Percentiles rank a stretch among this genome's conserved stretches.
Conservation (phyloP, 352 stramenopile genomes). For the Globisporangium viniferum region DNA sequence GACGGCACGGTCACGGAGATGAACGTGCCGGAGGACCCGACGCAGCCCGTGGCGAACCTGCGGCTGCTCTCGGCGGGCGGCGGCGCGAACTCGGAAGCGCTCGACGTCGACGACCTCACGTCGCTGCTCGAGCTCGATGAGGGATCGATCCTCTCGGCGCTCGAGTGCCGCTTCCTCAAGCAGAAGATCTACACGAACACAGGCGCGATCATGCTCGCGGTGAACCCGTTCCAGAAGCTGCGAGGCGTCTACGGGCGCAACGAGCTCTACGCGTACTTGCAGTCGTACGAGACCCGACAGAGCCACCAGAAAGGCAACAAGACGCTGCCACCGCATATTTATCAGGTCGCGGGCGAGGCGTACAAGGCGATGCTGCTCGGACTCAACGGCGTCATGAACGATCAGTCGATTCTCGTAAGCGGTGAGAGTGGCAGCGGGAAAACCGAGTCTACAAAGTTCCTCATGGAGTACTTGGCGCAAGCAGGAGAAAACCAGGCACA, state of each 20-base stretch:
- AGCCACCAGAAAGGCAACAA: slow-evolving; percentile 26
- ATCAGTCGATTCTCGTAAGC: slow-evolving; percentile 85
- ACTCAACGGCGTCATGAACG: slow-evolving; percentile 49
- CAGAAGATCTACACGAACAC: slow-evolving; percentile 88
- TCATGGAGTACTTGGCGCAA: slow-evolving; percentile 86
- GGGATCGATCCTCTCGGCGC: slow-evolving; percentile 53
- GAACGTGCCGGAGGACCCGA: slow-evolving; percentile 38
- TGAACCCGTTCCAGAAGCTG: slow-evolving; percentile 84
- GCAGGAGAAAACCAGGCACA: slow-evolving; percentile 72
- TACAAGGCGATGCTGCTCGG: slow-evolving; percentile 79
- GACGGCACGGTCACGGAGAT: slow-evolving; percentile 50
- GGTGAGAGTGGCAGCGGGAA: slow-evolving; percentile 86
- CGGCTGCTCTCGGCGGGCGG: slow-evolving; percentile 18
- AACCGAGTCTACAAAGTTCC: slow-evolving; percentile 89
- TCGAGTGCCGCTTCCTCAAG: slow-evolving; percentile 66
- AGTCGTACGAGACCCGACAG: slow-evolving; percentile 49
- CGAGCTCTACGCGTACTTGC: slow-evolving; percentile 58
- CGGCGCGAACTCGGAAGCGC: neutral
- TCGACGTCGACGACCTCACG: slow-evolving; percentile 83
- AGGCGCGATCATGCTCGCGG: slow-evolving; percentile 72
- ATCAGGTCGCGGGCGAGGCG: slow-evolving; percentile 76
- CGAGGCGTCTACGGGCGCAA: slow-evolving; percentile 52
- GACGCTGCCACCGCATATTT: slow-evolving; percentile 75
- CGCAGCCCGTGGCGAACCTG: slow-evolving; percentile 23
- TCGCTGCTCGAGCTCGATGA: slow-evolving; percentile 79